Evolutionary conservation across 345 rosid species (phyloP), one percentile per base, ranked within the genome.

Genomic region (Euphorbia lathyris): DNA sequence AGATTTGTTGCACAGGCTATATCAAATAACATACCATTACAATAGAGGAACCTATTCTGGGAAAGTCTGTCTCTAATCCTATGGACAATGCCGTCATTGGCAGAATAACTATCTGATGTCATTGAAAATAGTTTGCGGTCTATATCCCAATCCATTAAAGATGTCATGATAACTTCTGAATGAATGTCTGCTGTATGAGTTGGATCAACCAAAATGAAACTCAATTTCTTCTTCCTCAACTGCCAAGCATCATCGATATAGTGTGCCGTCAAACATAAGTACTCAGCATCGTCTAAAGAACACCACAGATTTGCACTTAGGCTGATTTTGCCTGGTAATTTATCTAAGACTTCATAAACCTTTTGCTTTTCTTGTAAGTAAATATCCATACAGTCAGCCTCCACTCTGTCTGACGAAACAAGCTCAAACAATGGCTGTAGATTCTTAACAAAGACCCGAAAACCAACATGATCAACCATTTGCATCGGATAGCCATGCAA

Each of bases 61-160:
- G 87, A 85, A 32, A 89, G 80, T 51, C 91, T 81, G 50, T 89
- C 91, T 75, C 84, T 86, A 75, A 89, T 86, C 71, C 80, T 86
- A 29, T 73, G 70, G 47, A 83, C 84, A 32, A 89, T 75, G 50
- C 65, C 71, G 62, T 85, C 86, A 67, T 74, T 74, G 70, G 80
- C 76, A 48, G 81, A 70, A 71, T 71, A 71, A 51, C 85, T 83
- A 71, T 86, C 89, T 48, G 80, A 83, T 17, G 88, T 83, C 84
- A 86, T 75, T 30, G 91, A 85, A 68, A 89, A 89, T 78, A 89
- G 75, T 78, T 86, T 89, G 22, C 89, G 81, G 60, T 91, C 93
- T 42, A 91, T 89, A 81, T 87, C 96, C 96, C 96, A 91, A 14
- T 91, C 93, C 97, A 87, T 83, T 51, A 91, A 84, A 74, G 86